A percentile compares a stretch with the other conserved stretches of the same genome.
Evolutionary conservation across 805 yeast species (phyloP).

Genomic region (Candida caryicola): DNA sequence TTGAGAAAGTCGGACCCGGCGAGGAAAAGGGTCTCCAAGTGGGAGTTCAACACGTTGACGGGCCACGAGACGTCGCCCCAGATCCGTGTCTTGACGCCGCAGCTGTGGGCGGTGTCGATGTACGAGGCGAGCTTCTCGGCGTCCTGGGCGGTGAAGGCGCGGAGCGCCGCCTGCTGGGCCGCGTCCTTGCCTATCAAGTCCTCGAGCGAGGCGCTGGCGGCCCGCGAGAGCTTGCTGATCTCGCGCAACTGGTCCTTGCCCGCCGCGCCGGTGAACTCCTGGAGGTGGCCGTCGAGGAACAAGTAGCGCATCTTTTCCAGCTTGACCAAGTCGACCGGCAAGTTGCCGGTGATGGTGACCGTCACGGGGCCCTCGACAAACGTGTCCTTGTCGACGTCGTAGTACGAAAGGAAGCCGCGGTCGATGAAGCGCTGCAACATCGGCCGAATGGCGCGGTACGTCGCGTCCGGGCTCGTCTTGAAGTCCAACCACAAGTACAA

Average conservation of each 20-base stretch:
- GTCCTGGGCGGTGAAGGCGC: conserved; percentile 37
- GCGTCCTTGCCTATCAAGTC: conserved; percentile 25
- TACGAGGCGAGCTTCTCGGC: conserved; percentile 18
- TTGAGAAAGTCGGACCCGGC: conserved; percentile 58
- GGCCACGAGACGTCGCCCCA: conserved; percentile 81
- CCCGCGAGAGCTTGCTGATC: conserved; percentile 28
- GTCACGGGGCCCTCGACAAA: conserved; percentile 55
- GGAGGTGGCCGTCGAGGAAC: conserved; percentile 56
- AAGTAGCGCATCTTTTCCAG: conserved; percentile 28
- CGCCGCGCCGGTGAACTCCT: conserved; percentile 19
- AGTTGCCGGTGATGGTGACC: conserved; percentile 63
- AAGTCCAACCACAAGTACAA: conserved; percentile 63
- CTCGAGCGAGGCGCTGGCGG: conserved; percentile 45
- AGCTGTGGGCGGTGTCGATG: conserved; percentile 46
- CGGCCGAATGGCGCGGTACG: conserved; percentile 45
- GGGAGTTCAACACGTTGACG: conserved; percentile 33
- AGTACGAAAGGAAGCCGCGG: conserved; percentile 51
- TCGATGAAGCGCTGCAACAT: conserved; percentile 49
- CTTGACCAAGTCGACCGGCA: conserved; percentile 43
- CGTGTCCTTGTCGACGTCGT: conserved; percentile 31
- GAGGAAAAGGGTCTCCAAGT: conserved; percentile 49
- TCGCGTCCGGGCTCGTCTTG: conserved; percentile 49
- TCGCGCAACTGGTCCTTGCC: conserved; percentile 20
- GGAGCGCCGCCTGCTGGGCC: conserved; percentile 8
- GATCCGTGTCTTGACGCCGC: conserved; percentile 54